Conservation (phyloP, 2,329 filamentous ascomycete species). For the Dactylellina sp. region DNA sequence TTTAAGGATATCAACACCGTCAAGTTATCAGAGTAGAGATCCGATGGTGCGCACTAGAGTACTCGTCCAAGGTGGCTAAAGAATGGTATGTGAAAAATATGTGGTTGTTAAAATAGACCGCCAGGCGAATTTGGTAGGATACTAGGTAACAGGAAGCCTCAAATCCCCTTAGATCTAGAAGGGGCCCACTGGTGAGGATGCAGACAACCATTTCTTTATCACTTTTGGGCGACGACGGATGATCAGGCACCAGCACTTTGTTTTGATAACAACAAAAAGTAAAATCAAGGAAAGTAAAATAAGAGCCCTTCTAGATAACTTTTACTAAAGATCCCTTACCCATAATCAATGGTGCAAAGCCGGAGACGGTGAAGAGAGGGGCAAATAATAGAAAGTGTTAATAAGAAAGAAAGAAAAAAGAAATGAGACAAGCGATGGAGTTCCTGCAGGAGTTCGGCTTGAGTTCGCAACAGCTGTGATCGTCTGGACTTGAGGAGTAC, state of each 20-base stretch:
- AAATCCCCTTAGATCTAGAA: slow-evolving; percentile 50
- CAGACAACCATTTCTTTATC: slow-evolving; percentile 52
- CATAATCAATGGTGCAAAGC: slow-evolving; percentile 19
- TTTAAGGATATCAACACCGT: too few relatives aligned
- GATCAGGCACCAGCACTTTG: slow-evolving; percentile 53
- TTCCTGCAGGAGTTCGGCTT: slow-evolving; percentile 53
- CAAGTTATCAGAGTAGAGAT: slow-evolving; percentile 3
- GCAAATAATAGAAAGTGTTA: slow-evolving; percentile 37
- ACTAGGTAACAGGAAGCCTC: slow-evolving; percentile 18
- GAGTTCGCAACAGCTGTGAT: slow-evolving; percentile 46
- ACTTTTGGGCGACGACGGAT: slow-evolving; percentile 39
- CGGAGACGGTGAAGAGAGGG: slow-evolving; percentile 47
- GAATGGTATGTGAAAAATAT: slow-evolving; percentile 55
- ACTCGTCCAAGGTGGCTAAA: slow-evolving; percentile 43
- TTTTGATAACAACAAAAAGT: slow-evolving; percentile 44
- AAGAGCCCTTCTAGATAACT: slow-evolving; percentile 18
- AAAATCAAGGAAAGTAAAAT: slow-evolving; percentile 34
- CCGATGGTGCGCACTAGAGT: slow-evolving; percentile 30
- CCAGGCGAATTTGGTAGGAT: slow-evolving; percentile 24
- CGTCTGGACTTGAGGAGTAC: slow-evolving; percentile 51
- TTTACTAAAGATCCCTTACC: slow-evolving; percentile 25
- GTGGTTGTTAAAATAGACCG: slow-evolving; percentile 35
- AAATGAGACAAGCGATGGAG: slow-evolving; percentile 45
- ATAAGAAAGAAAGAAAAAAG: slow-evolving; percentile 33
- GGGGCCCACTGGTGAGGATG: slow-evolving; percentile 29